A percentile compares a stretch with the other conserved stretches of the same genome.
phyloP scores from a whole-genome alignment of 208 protist species.

The Porcisia hertigi region DNA sequence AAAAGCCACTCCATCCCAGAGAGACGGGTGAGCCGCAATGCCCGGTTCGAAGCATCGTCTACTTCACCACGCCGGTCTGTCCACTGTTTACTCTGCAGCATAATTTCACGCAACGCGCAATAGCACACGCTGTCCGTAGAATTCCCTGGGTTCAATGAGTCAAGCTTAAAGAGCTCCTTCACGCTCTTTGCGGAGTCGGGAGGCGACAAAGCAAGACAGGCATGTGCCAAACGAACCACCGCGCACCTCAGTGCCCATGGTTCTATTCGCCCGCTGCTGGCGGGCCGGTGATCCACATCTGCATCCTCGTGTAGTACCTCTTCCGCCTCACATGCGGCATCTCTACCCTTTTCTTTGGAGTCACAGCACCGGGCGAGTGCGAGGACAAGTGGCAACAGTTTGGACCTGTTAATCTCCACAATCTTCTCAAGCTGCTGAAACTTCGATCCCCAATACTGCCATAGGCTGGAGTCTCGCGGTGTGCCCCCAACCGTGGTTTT shows the following conservation, averaged over 20 bases:
- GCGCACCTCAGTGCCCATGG: neutral
- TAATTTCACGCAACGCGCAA: constrained; percentile 2
- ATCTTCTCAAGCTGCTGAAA: constrained; percentile 8
- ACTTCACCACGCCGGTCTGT: too few relatives aligned
- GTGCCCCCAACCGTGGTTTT: neutral
- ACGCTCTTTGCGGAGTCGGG: neutral
- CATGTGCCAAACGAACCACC: neutral
- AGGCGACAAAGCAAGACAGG: constrained; percentile 10
- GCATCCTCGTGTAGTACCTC: neutral
- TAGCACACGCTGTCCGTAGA: neutral
- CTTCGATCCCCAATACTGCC: neutral
- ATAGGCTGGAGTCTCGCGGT: neutral
- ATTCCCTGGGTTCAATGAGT: neutral
- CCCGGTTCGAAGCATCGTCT: neutral
- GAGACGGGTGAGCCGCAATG: neutral
- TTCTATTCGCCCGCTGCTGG: neutral
- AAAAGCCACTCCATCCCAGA: constrained; percentile 3
- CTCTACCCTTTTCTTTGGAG: neutral
- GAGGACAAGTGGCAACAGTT: constrained; percentile 1
- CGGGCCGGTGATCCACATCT: too few relatives aligned
- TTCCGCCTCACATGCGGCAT: neutral
- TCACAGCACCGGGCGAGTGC: neutral
- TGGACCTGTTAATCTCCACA: constrained; percentile 6
- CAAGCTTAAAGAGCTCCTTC: neutral
- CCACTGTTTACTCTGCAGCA: neutral